phyloP scores from a whole-genome alignment of 176 grass and related monocot species.

The Phoenix roebelenii region DNA sequence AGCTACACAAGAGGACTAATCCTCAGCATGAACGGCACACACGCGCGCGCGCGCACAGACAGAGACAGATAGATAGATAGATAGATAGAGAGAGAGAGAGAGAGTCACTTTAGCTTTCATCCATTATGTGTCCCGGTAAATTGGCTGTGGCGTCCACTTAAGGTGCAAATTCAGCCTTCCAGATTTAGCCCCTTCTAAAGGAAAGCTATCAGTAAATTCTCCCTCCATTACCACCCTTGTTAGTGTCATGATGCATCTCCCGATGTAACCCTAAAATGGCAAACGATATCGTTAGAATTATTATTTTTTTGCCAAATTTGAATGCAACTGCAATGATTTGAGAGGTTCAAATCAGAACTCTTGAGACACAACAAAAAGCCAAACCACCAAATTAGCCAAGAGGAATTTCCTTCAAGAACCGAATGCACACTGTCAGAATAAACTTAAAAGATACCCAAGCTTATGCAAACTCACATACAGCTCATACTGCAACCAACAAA shows the following conservation, averaged over 20 bases:
- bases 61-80: too few species aligned
- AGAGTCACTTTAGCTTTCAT: too few species aligned
- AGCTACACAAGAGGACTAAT: too few species aligned
- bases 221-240: conserved; percentile 78
- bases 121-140: conserved; percentile 48
- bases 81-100: too few species aligned
- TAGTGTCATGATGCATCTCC: conserved; percentile 95
- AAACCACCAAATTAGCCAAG: too few species aligned
- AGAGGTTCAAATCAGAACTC: not conserved
- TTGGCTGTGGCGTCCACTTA: conserved; percentile 78
- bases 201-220: conserved; percentile 63
- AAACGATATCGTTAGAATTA: not conserved
- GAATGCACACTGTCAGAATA: too few species aligned
- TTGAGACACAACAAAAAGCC: too few species aligned
- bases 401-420: too few species aligned
- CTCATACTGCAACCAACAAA: not conserved
- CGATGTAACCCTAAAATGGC: conserved; percentile 63
- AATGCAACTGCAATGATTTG: not conserved
- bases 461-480: not conserved
- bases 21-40: too few species aligned
- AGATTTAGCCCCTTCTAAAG: conserved; percentile 86
- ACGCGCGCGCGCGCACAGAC: too few species aligned
- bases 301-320: not conserved
- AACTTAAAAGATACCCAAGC: not conserved
- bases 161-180: conserved; percentile 80